Percentiles rank a stretch among this genome's conserved stretches.
Conservation (phyloP, 1,284 basidiomycete species). For the Chondrostereum purpureum region DNA sequence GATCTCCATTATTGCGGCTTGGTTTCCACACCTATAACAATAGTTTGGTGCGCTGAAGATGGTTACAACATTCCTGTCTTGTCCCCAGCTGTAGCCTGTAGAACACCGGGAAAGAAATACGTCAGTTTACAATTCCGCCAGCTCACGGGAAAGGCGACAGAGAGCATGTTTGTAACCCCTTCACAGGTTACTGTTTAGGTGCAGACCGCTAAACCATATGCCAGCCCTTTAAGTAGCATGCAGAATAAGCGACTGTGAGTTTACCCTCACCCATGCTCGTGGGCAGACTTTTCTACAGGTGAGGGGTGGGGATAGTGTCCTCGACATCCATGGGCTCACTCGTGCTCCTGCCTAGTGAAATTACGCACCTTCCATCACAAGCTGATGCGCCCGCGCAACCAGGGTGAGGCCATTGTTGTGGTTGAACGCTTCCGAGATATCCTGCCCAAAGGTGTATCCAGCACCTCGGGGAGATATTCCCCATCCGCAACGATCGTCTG, state of each 20-base stretch:
- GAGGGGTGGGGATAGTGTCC: too few relatives aligned
- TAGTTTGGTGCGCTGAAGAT: conserved; percentile 99
- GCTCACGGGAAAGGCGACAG: conserved; percentile 5
- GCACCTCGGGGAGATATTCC: conserved; percentile 98
- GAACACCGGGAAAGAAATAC: neutral
- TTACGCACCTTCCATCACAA: conserved; percentile 92
- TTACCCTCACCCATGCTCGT: too few relatives aligned
- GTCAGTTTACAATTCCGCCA: neutral
- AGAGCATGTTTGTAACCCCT: too few relatives aligned
- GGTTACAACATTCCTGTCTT: conserved; percentile 99
- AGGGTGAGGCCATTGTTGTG: conserved; percentile 98
- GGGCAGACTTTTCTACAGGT: too few relatives aligned
- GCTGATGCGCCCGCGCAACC: conserved; percentile 91
- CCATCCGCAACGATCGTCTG: conserved; percentile 99
- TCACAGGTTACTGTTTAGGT: too few relatives aligned
- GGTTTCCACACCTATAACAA: conserved; percentile 99
- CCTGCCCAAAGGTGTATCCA: conserved; percentile 98
- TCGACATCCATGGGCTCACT: too few relatives aligned
- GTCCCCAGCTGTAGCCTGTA: conserved; percentile 90
- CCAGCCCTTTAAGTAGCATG: conserved; percentile 1
- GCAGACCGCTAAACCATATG: too few relatives aligned
- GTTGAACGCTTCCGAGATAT: conserved; percentile 97
- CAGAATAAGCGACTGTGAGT: too few relatives aligned
- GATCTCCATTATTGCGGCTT: conserved; percentile 99
- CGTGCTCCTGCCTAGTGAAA: conserved; percentile 6